These are phyloP conservation scores for Hortiboletus rubellus DNA, from an alignment of 1,284 basidiomycete genomes.

Conservation along the genomic window DNA sequence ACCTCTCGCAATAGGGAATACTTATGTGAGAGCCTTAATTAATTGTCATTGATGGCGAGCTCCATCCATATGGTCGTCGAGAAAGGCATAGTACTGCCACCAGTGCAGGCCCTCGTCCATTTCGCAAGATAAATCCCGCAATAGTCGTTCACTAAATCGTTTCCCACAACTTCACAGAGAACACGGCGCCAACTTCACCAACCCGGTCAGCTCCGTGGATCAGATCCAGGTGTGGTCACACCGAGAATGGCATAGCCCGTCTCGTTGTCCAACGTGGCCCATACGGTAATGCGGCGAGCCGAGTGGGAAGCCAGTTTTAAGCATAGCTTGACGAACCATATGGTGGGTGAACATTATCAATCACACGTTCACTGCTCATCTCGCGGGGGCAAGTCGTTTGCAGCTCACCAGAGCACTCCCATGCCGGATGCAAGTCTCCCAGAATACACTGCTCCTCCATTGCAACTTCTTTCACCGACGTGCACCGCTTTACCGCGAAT, in stretches of 20 bases:
- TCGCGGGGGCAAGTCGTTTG: background rate
- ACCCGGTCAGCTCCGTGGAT: background rate
- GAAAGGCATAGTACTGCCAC: background rate
- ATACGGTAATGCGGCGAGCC: slow-evolving; percentile 17
- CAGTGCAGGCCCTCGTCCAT: background rate
- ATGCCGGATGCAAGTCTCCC: slow-evolving; percentile 50
- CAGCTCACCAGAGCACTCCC: slow-evolving; percentile 24
- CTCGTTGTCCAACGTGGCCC: slow-evolving; percentile 6
- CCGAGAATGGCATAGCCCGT: background rate
- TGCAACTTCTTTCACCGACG: slow-evolving; percentile 35
- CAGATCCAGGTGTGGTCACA: background rate
- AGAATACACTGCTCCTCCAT: slow-evolving; percentile 40
- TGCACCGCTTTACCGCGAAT: slow-evolving; percentile 50
- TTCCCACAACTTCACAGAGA: background rate
- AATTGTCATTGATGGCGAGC: slow-evolving; percentile 13
- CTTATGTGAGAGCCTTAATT: background rate
- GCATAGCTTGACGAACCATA: slow-evolving; percentile 36
- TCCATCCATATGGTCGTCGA: slow-evolving; percentile 12
- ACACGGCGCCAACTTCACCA: background rate
- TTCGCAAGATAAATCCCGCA: slow-evolving; percentile 2
- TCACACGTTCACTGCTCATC: slow-evolving; percentile 27
- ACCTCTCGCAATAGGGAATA: background rate
- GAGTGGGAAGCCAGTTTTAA: slow-evolving; percentile 38
- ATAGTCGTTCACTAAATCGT: background rate
- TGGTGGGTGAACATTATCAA: slow-evolving; percentile 18